Evolutionary conservation across 2,329 filamentous ascomycete genomes (phyloP).

Genomic region (Arachnomyces sp.): DNA sequence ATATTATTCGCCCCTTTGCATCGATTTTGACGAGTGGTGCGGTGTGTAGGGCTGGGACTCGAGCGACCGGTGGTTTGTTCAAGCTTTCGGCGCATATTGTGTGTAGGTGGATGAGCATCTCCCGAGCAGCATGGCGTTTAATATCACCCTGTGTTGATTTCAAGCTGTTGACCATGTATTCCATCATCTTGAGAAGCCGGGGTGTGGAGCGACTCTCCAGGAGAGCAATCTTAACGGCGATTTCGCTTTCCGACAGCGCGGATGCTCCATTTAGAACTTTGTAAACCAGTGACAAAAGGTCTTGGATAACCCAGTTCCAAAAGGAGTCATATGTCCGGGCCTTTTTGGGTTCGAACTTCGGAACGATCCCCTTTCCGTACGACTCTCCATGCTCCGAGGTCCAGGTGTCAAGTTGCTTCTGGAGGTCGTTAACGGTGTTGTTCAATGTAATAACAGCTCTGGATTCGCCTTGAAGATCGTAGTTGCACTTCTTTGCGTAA

Average conservation of each 20-base stretch:
- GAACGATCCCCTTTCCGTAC: conserved; percentile 22
- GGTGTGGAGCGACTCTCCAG: conserved; percentile 1
- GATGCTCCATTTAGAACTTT: conserved; percentile 3
- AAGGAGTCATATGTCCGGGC: conserved; percentile 25
- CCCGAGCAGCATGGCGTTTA: neutral
- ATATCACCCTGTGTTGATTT: conserved; percentile 1
- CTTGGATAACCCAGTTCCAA: conserved; percentile 30
- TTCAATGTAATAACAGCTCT: neutral
- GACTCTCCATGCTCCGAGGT: conserved; percentile 23
- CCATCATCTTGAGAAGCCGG: conserved; percentile 2
- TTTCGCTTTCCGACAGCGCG: neutral
- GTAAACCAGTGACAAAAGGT: conserved; percentile 12
- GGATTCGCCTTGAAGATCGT: conserved; percentile 4
- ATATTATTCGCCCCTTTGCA: too few relatives aligned
- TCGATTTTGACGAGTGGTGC: too few relatives aligned
- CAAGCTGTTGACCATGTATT: conserved; percentile 3
- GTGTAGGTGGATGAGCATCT: neutral
- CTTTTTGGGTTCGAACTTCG: conserved; percentile 22
- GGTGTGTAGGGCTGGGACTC: too few relatives aligned
- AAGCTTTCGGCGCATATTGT: conserved; percentile 1
- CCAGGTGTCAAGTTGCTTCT: conserved; percentile 18
- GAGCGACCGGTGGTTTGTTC: too few relatives aligned
- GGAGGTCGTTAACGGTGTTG: conserved; percentile 5
- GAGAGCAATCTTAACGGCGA: conserved; percentile 1
- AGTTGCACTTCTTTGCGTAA: conserved; percentile 6